phyloP scores from a whole-genome alignment of 2,329 filamentous ascomycete species.

The Trichoderma harzianum region DNA sequence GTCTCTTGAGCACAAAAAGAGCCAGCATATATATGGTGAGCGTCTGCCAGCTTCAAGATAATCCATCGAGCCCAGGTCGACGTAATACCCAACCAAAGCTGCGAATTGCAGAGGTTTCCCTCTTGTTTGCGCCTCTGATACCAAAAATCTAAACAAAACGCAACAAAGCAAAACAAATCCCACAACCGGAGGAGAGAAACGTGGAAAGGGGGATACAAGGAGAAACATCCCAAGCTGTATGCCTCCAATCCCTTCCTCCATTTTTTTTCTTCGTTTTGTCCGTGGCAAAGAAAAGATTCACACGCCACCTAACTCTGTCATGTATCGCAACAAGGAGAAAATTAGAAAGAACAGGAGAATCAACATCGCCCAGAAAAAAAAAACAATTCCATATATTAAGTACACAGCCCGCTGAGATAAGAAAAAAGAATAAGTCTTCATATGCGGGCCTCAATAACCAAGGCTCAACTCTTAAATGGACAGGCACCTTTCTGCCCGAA shows the following conservation, averaged over 20 bases:
- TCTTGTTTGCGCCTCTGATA: neutral
- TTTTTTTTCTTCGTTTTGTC: neutral
- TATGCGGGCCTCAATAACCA: slow-evolving; percentile 6
- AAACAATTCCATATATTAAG: slow-evolving; percentile 11
- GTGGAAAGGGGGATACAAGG: neutral
- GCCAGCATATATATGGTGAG: neutral
- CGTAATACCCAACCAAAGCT: neutral
- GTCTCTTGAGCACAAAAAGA: neutral
- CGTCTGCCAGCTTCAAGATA: neutral
- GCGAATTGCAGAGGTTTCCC: neutral
- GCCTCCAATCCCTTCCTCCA: no score
- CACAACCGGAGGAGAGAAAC: neutral
- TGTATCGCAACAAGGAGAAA: neutral
- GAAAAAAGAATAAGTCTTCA: neutral
- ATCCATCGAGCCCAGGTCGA: neutral
- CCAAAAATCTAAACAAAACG: neutral
- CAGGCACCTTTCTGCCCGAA: neutral
- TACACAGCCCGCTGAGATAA: slow-evolving; percentile 12
- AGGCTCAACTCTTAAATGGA: slow-evolving; percentile 1
- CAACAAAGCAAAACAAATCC: neutral
- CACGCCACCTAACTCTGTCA: neutral
- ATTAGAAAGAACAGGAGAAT: neutral
- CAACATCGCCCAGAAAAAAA: neutral
- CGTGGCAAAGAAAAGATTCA: neutral
- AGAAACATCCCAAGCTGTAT: neutral